phyloP scores from a whole-genome alignment of 169 alveolate species.

The Plasmodium vinckei region DNA sequence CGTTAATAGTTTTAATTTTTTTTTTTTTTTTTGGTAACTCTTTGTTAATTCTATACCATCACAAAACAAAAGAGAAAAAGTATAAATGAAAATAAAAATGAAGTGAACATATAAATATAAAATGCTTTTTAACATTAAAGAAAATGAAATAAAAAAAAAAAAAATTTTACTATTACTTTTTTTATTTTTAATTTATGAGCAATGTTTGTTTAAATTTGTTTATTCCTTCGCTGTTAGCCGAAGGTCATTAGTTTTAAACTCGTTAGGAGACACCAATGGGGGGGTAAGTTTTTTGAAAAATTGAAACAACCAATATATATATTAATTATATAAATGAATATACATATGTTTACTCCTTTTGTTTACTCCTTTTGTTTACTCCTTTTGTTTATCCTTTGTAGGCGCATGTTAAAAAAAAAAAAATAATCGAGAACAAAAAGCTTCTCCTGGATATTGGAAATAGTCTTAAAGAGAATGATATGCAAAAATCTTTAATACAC shows the following conservation, averaged over 20 bases:
- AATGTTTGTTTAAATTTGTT: conserved; percentile 7
- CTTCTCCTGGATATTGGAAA: conserved; percentile 61
- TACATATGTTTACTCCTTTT: not conserved
- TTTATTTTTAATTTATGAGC: conserved; percentile 4
- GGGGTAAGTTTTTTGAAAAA: not conserved
- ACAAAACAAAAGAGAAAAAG: not conserved
- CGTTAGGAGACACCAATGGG: conserved; percentile 1
- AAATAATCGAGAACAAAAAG: conserved; percentile 22
- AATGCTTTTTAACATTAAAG: conserved; percentile 17
- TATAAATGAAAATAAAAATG: not conserved
- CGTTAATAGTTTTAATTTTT: not conserved
- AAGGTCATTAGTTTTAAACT: conserved; percentile 11
- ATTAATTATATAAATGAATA: not conserved
- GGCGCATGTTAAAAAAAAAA: conserved; percentile 10
- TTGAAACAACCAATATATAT: no score
- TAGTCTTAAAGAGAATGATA: conserved; percentile 46
- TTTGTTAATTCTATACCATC: not conserved
- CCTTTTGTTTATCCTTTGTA: not conserved
- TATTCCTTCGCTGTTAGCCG: conserved; percentile 15
- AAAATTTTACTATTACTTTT: not conserved
- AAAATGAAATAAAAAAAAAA: conserved; percentile 18
- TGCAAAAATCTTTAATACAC: conserved; percentile 12
- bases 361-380: not conserved
- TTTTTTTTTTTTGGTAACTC: not conserved
- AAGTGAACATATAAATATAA: conserved; percentile 5